Base-by-base conservation (phyloP, 768 basidiomycete genomes). In the Myochromella boudieri region DNA sequence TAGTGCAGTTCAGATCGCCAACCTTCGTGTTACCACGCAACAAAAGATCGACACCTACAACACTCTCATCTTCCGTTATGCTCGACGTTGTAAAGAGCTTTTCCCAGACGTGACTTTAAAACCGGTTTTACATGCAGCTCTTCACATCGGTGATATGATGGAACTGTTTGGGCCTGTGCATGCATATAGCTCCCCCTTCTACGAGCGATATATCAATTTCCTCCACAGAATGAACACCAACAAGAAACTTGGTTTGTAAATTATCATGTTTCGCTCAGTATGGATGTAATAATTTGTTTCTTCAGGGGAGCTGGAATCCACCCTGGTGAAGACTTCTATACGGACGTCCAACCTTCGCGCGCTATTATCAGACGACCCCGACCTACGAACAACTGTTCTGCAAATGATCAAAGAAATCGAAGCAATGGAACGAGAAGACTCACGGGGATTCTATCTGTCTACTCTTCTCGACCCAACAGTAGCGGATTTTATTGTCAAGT, bases 71-170 rank as follows among this genome's bases (percentile, higher is more conserved):
- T 10, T 17, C 3, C 29, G 44, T 0, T 68, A 71, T 32, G 29
- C 68, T 14, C 15, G 11, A 0, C 40, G 31, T 1, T 40, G 61
- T 1, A 49, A 40, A 20, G 5, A 24, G 0, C 47, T 69, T 0
- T 71, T 57, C 44, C 54, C 49, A 2, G 56, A 60, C 5, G 34
- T 4, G 52, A 5, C 48, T 44, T 6, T 70, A 7, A 53, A 47
- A 11, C 68, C 68, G 0, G 61, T 53, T 18, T 62, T 67, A 14
- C 70, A 72, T 37, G 38, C 56, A 7, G 57, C 66, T 1, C 53
- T 67, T 8, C 69, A 72, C 48, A 55, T 67, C n/a, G 54, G 52
- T 0, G 46, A 62, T 6, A 48, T 57, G 28, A 42, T 69, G 4
- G 29, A 48, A 2, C 38, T 49, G 1, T 69, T 63, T 40, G 68